Percentiles rank a stretch among this genome's conserved stretches.
These are phyloP conservation scores for Toxicodendron radicans DNA, from an alignment of 345 rosid genomes.

Conservation along the genomic window DNA sequence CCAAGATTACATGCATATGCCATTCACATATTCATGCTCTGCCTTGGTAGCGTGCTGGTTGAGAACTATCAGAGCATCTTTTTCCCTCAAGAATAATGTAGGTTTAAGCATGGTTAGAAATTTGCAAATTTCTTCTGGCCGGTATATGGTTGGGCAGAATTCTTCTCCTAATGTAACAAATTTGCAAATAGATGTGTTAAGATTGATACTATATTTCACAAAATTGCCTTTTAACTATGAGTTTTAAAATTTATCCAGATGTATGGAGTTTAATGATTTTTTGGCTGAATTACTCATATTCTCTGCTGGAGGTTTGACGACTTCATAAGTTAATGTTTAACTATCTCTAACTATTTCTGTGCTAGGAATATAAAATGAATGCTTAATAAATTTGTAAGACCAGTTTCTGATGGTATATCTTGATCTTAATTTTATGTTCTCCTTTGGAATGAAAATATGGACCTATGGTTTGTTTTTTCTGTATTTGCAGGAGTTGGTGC, in stretches of 20 bases:
- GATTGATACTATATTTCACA: too few relatives aligned
- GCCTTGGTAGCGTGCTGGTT: neutral
- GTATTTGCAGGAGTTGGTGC: conserved; percentile 84
- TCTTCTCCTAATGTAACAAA: too few relatives aligned
- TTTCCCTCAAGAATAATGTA: neutral
- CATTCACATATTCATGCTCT: neutral
- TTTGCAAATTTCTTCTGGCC: too few relatives aligned
- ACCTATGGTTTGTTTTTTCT: conserved; percentile 1
- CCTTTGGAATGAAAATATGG: neutral
- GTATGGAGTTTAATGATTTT: neutral
- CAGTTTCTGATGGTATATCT: neutral
- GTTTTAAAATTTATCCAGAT: neutral
- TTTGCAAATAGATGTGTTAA: too few relatives aligned
- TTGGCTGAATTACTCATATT: too few relatives aligned
- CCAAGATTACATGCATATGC: neutral
- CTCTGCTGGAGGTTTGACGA: too few relatives aligned
- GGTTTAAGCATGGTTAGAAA: neutral
- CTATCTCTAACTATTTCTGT: too few relatives aligned
- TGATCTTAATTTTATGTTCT: neutral
- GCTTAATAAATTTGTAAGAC: neutral
- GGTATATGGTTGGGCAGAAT: too few relatives aligned
- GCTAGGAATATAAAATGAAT: too few relatives aligned
- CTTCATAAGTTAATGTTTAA: too few relatives aligned
- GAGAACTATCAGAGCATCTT: neutral
- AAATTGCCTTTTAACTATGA: neutral